phyloP scores from a whole-genome alignment of 345 rosid species.

The Erysimum cheiranthoides region DNA sequence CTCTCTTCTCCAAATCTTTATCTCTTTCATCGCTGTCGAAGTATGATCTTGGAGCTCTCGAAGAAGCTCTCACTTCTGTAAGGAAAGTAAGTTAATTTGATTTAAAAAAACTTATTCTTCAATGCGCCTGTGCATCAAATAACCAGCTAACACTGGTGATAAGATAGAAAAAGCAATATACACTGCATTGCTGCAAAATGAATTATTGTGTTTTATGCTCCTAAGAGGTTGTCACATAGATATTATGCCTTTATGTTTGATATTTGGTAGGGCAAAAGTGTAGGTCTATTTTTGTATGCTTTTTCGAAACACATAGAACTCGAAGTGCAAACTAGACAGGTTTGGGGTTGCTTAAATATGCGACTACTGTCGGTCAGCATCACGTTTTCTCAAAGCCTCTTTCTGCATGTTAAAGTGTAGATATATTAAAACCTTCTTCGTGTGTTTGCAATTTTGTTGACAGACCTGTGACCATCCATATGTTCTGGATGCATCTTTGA shows the following conservation, averaged over 20 bases:
- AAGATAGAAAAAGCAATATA: slow-evolving; percentile 1
- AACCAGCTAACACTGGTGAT: slow-evolving; percentile 5
- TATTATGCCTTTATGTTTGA: slow-evolving; percentile 8
- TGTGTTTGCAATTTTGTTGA: slow-evolving; percentile 39
- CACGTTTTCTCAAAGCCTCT: slow-evolving; percentile 14
- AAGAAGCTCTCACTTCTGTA: slow-evolving; percentile 58
- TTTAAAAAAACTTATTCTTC: slow-evolving; percentile 12
- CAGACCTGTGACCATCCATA: slow-evolving; percentile 99
- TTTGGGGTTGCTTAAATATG: slow-evolving; percentile 32
- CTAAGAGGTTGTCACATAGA: slow-evolving; percentile 26
- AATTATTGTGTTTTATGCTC: slow-evolving; percentile 19
- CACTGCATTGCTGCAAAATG: slow-evolving; percentile 23
- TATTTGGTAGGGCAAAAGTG: slow-evolving; percentile 18
- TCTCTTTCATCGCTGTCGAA: slow-evolving; percentile 64
- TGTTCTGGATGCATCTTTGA: slow-evolving; percentile 58
- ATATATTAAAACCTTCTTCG: slow-evolving; percentile 27
- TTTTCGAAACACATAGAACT: slow-evolving; percentile 2
- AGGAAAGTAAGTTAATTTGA: slow-evolving; percentile 64
- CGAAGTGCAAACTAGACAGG: slow-evolving; percentile 37
- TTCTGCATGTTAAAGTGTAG: slow-evolving; percentile 25
- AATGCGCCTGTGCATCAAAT: slow-evolving; percentile 13
- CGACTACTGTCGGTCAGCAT: slow-evolving; percentile 20
- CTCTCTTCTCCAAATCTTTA: slow-evolving; percentile 60
- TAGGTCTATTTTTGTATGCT: slow-evolving; percentile 27
- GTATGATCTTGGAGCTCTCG: slow-evolving; percentile 64